Conservation (phyloP, 768 basidiomycete species). For the Candolleomyces efflorescens region DNA sequence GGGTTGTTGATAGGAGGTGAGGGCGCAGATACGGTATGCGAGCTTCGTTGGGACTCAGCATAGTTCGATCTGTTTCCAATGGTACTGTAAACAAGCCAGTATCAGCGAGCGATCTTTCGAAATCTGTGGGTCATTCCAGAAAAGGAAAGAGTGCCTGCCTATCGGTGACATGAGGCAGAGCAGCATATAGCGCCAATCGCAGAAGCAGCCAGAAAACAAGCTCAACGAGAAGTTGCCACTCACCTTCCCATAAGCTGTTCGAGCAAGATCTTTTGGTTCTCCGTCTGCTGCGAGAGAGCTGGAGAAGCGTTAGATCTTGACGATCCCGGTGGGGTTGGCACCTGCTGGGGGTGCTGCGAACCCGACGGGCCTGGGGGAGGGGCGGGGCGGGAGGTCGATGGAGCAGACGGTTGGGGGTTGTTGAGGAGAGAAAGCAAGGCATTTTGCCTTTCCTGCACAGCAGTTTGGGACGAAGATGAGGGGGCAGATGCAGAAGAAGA, state of each 20-base stretch:
- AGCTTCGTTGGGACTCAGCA: conserved; percentile 40
- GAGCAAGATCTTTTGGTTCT: conserved; percentile 67
- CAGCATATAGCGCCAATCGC: conserved; percentile 18
- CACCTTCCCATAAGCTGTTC: conserved; percentile 83
- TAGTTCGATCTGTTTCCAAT: conserved; percentile 28
- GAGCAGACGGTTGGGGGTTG: conserved; percentile 4
- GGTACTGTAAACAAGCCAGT: background rate
- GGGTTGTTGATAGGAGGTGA: conserved; percentile 46
- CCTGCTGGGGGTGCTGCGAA: conserved; percentile 41
- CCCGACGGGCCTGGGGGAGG: conserved; percentile 1
- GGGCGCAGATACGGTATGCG: conserved; percentile 32
- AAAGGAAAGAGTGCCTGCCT: conserved; percentile 29
- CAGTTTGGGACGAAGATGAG: conserved; percentile 23
- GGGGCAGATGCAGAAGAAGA: conserved; percentile 38
- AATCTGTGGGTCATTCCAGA: conserved; percentile 10
- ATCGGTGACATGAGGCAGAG: conserved; percentile 11
- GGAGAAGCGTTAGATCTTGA: conserved; percentile 55
- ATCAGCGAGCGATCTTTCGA: conserved; percentile 1
- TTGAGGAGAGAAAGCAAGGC: conserved; percentile 65
- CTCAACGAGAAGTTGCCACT: conserved; percentile 25
- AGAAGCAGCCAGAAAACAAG: conserved; percentile 15
- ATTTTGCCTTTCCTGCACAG: conserved; percentile 56
- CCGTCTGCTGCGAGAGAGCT: conserved; percentile 37
- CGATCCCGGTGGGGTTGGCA: conserved; percentile 67
- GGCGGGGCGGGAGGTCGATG: conserved; percentile 10